Percentiles rank a stretch among this genome's conserved stretches.
Conservation (phyloP, 2,329 filamentous ascomycete species). For the Fusarium protoensiforme region DNA sequence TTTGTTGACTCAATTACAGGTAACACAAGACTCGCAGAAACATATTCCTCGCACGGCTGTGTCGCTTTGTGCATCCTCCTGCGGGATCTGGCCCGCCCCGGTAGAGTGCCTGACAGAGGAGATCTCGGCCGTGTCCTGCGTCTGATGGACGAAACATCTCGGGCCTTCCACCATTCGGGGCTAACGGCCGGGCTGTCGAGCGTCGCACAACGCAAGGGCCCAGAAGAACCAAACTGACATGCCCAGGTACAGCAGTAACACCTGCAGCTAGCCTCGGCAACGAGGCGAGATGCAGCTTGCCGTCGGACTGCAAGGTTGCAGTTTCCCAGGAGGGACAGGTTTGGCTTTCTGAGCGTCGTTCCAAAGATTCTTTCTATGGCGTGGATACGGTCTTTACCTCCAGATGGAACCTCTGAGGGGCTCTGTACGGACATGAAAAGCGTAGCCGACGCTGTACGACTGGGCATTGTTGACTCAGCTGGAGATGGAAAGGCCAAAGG, state of each 20-base stretch:
- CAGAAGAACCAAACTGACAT: conserved; percentile 7
- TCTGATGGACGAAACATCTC: conserved; percentile 9
- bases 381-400: background rate
- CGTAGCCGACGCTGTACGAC: background rate
- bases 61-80: conserved; percentile 9
- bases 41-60: background rate
- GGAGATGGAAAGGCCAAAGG: background rate
- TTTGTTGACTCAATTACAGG: background rate
- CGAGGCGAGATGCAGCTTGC: conserved; percentile 34
- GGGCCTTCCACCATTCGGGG: conserved; percentile 20
- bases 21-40: background rate
- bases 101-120: conserved; percentile 1
- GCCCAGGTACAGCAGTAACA: conserved; percentile 10
- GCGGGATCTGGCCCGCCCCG: conserved; percentile 21
- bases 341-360: background rate
- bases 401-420: background rate
- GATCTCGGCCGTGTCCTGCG: conserved; percentile 15
- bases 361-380: background rate
- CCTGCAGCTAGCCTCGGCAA: conserved; percentile 34
- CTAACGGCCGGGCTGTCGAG: conserved; percentile 14
- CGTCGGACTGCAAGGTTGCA: conserved; percentile 7
- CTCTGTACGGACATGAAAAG: background rate
- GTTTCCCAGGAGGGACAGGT: background rate
- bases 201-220: conserved; percentile 7
- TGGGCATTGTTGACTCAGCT: background rate